phyloP scores from a whole-genome alignment of 2,329 filamentous ascomycete genomes.

The Penicillium vulpinum region DNA sequence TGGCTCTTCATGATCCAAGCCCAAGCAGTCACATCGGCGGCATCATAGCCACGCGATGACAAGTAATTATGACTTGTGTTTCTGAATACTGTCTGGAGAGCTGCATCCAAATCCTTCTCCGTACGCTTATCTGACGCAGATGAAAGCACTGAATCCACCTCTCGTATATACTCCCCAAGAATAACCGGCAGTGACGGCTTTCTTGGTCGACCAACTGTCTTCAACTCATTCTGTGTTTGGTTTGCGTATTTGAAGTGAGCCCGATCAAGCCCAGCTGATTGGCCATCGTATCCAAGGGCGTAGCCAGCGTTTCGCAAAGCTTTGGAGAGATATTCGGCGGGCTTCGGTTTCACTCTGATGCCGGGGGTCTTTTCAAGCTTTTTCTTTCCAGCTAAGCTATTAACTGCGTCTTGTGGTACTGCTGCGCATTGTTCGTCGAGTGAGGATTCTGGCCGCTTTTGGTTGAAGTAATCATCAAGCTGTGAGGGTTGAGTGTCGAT shows the following conservation, averaged over 20 bases:
- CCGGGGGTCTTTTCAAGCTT: neutral
- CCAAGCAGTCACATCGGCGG: conserved; percentile 47
- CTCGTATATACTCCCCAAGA: conserved; percentile 41
- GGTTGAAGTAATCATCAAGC: neutral
- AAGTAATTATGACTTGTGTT: conserved; percentile 32
- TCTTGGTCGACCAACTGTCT: conserved; percentile 15
- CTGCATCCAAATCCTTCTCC: conserved; percentile 24
- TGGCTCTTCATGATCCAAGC: conserved; percentile 48
- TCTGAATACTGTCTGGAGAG: conserved; percentile 37
- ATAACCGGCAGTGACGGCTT: conserved; percentile 36
- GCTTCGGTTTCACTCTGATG: conserved; percentile 21
- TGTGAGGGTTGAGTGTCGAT: neutral
- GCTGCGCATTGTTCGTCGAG: neutral
- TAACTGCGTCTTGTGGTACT: neutral
- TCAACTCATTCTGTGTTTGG: conserved; percentile 3
- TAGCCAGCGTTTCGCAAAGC: conserved; percentile 28
- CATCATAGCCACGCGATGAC: conserved; percentile 33
- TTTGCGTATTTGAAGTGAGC: neutral
- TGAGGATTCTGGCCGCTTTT: neutral
- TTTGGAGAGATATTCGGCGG: conserved; percentile 34
- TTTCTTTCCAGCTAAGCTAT: neutral
- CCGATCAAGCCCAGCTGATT: conserved; percentile 2
- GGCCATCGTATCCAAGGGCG: conserved; percentile 7
- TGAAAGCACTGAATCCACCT: conserved; percentile 34
- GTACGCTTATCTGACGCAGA: neutral